Evolutionary conservation across 192 early-diverging fungal genomes (phyloP).

Genomic region (Backusella mclennaniae): DNA sequence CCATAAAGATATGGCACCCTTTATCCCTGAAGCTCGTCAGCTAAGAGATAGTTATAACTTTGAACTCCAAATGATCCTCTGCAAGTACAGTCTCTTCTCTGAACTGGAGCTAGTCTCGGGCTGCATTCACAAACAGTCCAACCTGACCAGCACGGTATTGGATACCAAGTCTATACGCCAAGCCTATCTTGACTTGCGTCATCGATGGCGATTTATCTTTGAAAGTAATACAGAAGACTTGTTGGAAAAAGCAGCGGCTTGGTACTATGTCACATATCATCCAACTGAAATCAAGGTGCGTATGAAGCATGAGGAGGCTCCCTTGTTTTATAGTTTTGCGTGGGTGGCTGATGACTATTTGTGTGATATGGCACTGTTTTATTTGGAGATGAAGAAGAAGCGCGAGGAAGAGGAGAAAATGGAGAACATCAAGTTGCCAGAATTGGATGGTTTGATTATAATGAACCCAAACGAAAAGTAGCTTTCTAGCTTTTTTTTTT

Average conservation of each 20-base stretch:
- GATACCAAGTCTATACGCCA: conserved; percentile 43
- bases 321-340: background rate
- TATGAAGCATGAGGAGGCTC: background rate
- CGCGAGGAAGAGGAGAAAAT: background rate
- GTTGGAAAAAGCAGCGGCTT: conserved; percentile 52
- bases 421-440: background rate
- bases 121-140: conserved; percentile 13
- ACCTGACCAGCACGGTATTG: conserved; percentile 35
- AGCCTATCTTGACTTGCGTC: conserved; percentile 31
- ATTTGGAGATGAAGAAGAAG: background rate
- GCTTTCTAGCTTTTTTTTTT: too few relatives aligned
- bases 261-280: conserved; percentile 70
- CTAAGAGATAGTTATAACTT: conserved; percentile 45
- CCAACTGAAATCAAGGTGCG: conserved; percentile 13
- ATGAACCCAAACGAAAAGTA: background rate
- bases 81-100: conserved; percentile 50
- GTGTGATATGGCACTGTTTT: conserved; percentile 1
- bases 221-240: conserved; percentile 28
- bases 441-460: background rate
- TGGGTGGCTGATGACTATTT: background rate
- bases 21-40: conserved; percentile 43
- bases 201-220: conserved; percentile 44
- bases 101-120: conserved; percentile 41
- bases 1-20: conserved; percentile 42
- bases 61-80: conserved; percentile 49